Evolutionary conservation across 257 asterid genomes (phyloP).

Genomic region (Parsonsia alboflavescens): DNA sequence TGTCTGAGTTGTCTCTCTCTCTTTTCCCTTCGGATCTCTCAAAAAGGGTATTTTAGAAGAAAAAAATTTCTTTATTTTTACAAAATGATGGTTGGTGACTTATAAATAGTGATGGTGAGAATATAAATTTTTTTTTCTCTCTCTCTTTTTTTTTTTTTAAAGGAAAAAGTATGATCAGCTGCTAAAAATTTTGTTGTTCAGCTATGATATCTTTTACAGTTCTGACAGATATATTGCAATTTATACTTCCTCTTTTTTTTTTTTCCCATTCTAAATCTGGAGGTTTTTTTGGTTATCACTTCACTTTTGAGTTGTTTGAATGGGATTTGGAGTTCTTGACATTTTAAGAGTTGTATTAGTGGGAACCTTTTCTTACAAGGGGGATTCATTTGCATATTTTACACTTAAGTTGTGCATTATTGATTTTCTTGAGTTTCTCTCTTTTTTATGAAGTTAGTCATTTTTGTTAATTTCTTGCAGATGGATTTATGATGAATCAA

Average conservation of each 20-base stretch:
- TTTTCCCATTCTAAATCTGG: background rate
- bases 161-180: background rate
- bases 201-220: background rate
- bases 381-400: background rate
- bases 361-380: background rate
- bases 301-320: background rate
- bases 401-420: background rate
- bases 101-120: no score
- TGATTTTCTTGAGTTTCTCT: background rate
- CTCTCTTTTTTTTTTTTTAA: no score
- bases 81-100: no score
- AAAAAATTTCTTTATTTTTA: no score
- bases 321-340: background rate
- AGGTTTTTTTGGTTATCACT: background rate
- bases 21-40: no score
- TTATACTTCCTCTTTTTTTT: background rate
- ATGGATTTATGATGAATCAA: slow-evolving; percentile 92
- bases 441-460: background rate
- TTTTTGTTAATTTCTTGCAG: slow-evolving; percentile 38
- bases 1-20: no score
- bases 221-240: background rate
- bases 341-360: background rate
- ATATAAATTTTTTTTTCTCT: no score
- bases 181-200: background rate
- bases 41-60: no score